Evolutionary conservation across 1,284 basidiomycete species (phyloP).

Genomic region (Leccinum fallax): DNA sequence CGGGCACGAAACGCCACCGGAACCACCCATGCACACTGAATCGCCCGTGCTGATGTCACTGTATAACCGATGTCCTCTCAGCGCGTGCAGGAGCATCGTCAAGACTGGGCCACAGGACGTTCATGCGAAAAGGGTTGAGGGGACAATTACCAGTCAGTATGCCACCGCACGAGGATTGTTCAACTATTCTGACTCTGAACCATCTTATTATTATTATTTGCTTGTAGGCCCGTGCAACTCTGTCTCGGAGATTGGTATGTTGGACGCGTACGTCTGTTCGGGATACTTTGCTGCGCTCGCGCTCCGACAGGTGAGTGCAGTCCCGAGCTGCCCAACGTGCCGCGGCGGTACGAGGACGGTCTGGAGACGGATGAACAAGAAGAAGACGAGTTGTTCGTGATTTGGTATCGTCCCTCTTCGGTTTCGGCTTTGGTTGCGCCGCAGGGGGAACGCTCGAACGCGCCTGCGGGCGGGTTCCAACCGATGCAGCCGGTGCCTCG

Average conservation of each 20-base stretch:
- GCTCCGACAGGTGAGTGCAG: constrained; percentile 61
- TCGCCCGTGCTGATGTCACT: constrained; percentile 61
- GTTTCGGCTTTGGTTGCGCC: background rate
- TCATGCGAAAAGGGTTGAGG: constrained; percentile 63
- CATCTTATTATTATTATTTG: background rate
- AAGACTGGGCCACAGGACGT: constrained; percentile 65
- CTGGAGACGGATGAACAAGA: constrained; percentile 76
- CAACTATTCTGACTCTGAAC: background rate
- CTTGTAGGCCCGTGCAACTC: constrained; percentile 61
- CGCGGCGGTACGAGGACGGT: constrained; percentile 78
- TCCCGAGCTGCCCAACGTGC: constrained; percentile 50
- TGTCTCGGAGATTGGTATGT: constrained; percentile 64
- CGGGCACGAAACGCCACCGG: constrained; percentile 47
- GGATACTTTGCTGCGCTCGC: constrained; percentile 75
- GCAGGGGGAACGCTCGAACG: constrained; percentile 19
- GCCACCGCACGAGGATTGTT: background rate
- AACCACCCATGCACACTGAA: constrained; percentile 42
- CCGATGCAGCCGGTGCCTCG: constrained; percentile 45
- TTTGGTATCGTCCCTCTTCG: constrained; percentile 59
- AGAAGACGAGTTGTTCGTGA: constrained; percentile 73
- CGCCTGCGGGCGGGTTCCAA: constrained; percentile 24
- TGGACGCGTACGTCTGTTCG: constrained; percentile 78
- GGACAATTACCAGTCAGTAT: constrained; percentile 69
- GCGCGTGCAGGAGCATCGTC: constrained; percentile 72
- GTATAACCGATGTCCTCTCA: constrained; percentile 82